A percentile compares a stretch with the other conserved stretches of the same genome.
Evolutionary conservation across 2,329 filamentous ascomycete species (phyloP).

Genomic region (Trichophyton benhamiae): DNA sequence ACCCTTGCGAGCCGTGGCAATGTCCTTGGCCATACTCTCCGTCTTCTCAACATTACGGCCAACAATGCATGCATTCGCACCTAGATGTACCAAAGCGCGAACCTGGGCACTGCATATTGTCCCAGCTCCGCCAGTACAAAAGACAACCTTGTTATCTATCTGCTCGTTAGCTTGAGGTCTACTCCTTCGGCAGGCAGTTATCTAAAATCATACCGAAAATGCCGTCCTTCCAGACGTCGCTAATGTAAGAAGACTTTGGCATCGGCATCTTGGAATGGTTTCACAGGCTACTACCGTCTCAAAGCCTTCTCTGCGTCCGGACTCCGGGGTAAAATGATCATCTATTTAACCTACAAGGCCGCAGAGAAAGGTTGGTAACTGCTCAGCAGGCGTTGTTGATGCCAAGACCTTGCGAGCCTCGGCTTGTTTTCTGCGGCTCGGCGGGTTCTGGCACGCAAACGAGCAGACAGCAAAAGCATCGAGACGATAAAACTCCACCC

Average conservation of each 20-base stretch:
- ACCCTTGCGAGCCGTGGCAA: slow-evolving; percentile 64
- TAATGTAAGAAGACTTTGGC: slow-evolving; percentile 63
- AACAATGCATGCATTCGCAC: slow-evolving; percentile 86
- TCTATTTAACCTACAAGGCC: neutral
- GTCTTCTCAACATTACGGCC: slow-evolving; percentile 86
- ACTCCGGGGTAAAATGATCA: neutral
- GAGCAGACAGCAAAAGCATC: neutral
- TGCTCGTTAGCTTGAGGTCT: neutral
- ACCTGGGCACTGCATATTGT: slow-evolving; percentile 93
- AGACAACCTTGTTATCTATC: slow-evolving; percentile 72
- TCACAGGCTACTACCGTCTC: neutral
- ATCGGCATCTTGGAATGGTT: slow-evolving; percentile 48
- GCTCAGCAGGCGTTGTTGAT: neutral
- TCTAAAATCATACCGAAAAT: slow-evolving; percentile 56
- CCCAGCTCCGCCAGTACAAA: slow-evolving; percentile 89
- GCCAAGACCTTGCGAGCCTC: neutral
- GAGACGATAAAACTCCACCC: neutral
- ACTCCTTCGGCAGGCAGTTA: neutral
- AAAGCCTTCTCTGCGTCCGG: neutral
- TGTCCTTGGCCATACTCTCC: slow-evolving; percentile 63
- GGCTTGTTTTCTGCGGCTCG: neutral
- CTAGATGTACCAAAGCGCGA: slow-evolving; percentile 76
- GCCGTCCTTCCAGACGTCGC: slow-evolving; percentile 71
- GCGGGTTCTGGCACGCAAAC: neutral
- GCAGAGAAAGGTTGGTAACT: neutral